Conservation (phyloP, 2,329 filamentous ascomycete species). For the Nigrograna mackinnonii region DNA sequence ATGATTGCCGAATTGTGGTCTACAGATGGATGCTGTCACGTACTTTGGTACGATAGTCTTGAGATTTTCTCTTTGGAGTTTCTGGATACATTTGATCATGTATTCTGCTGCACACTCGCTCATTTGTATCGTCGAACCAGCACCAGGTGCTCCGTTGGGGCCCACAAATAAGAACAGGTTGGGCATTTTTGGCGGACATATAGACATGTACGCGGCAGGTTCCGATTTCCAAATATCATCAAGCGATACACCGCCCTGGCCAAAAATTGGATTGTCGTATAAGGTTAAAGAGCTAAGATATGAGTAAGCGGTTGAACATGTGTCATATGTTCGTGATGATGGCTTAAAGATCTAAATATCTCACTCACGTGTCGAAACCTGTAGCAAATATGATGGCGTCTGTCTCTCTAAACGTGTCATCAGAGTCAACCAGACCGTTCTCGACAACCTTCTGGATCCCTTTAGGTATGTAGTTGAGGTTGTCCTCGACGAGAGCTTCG, state of each 20-base stretch:
- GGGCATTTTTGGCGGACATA: background rate
- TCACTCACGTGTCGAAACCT: too few species aligned
- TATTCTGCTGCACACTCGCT: background rate
- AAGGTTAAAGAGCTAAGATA: background rate
- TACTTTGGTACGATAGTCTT: conserved; percentile 33
- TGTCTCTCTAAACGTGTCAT: too few species aligned
- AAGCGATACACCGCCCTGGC: background rate
- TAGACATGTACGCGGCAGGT: background rate
- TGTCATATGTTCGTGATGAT: too few species aligned
- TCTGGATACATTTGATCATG: conserved; percentile 1
- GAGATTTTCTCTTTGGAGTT: background rate
- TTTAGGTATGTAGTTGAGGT: too few species aligned
- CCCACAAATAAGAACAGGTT: background rate
- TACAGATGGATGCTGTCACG: too few species aligned
- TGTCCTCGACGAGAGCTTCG: too few species aligned
- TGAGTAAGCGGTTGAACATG: too few species aligned
- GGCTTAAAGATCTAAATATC: too few species aligned
- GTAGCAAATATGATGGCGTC: too few species aligned
- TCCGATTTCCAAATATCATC: background rate
- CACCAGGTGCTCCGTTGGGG: background rate
- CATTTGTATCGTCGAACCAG: background rate
- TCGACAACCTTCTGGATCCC: too few species aligned
- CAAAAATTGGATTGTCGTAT: background rate
- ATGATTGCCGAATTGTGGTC: too few species aligned
- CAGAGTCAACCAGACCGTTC: too few species aligned